Percentiles rank a stretch among this genome's conserved stretches.
Evolutionary conservation across 2,329 filamentous ascomycete genomes (phyloP).

Genomic region (Xenoacremonium recifei): DNA sequence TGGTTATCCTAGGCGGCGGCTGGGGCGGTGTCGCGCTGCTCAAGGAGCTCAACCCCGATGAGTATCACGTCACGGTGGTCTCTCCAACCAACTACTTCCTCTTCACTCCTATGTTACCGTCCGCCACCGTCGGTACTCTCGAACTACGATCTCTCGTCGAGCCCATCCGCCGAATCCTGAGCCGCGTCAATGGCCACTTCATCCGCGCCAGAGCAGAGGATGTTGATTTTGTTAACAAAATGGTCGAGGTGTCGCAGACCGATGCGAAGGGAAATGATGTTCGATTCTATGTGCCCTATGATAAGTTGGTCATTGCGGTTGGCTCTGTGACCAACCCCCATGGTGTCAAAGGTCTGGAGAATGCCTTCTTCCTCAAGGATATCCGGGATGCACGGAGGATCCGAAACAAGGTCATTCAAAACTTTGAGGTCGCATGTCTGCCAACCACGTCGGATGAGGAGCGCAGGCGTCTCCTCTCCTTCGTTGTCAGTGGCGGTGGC

Average conservation of each 20-base stretch:
- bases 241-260: constrained; percentile 80
- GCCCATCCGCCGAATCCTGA: constrained; percentile 82
- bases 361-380: constrained; percentile 94
- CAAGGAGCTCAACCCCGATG: constrained; percentile 84
- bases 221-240: constrained; percentile 86
- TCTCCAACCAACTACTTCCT: constrained; percentile 96
- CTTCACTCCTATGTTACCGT: constrained; percentile 97
- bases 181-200: constrained; percentile 80
- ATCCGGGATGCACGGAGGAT: constrained; percentile 90
- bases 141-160: constrained; percentile 90
- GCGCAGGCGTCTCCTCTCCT: constrained; percentile 82
- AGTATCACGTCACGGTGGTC: constrained; percentile 94
- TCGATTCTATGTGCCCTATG: constrained; percentile 92
- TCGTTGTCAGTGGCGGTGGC: constrained; percentile 93
- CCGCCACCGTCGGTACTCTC: constrained; percentile 92
- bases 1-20: constrained; percentile 90
- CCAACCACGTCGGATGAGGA: constrained; percentile 90
- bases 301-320: constrained; percentile 91
- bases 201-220: constrained; percentile 83
- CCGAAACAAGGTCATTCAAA: constrained; percentile 82
- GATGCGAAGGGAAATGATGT: constrained; percentile 70
- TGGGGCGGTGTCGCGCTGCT: constrained; percentile 93
- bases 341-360: constrained; percentile 89
- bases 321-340: constrained; percentile 93
- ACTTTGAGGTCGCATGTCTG: constrained; percentile 88